Base-by-base conservation (phyloP, 352 stramenopile species). In the Phytophthora ramorum region DNA sequence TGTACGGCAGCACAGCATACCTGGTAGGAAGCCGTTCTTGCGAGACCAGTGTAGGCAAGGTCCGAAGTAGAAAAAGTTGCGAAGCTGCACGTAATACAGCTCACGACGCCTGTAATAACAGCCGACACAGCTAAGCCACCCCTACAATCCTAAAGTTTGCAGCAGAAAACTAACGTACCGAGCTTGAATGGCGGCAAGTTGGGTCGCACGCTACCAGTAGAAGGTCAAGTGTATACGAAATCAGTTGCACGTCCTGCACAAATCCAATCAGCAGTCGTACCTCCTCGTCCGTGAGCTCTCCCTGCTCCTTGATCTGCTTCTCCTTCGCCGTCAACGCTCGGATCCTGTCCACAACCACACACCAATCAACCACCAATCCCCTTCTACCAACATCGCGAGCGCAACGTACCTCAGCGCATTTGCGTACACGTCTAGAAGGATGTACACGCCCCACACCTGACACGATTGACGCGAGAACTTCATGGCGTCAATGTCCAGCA, bases 11-110 rank as follows among this genome's bases (percentile, higher is more conserved):
- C 2, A 7, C 12, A 54, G 66, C 64, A 52, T 64, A 91, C 86
- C 79, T 69, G 83, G 79, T 20, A 95, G 77, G 37, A 90, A 75
- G 6, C 84, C 81, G 5, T 81, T 81, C 51, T 93, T 72, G 7
- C 87, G 63, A 49, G 83, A 95, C 87, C 87, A 95, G 65, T 95
- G 87, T 13, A 95, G 68, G 63, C 87, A 94, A 43, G 83, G 85
- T 4, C 85, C 83, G 58, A 90, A 82, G 71, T 85, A 92, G 58
- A 84, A 90, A n/a, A 87, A 82, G 69, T 95, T 94, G 35, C 87
- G 83, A 41, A 93, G 67, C 57, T 94, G 85, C 47, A 89, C 48
- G 55, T 85, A 94, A 70, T 91, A 91, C 0, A 94, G 73, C 63
- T 94, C 86, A 63, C 71, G 80, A 28, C 83, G 80, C 37, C 84